A percentile compares a stretch with the other conserved stretches of the same genome.
phyloP scores from a whole-genome alignment of 495 filamentous ascomycete genomes.

The Apodospora peruviana region DNA sequence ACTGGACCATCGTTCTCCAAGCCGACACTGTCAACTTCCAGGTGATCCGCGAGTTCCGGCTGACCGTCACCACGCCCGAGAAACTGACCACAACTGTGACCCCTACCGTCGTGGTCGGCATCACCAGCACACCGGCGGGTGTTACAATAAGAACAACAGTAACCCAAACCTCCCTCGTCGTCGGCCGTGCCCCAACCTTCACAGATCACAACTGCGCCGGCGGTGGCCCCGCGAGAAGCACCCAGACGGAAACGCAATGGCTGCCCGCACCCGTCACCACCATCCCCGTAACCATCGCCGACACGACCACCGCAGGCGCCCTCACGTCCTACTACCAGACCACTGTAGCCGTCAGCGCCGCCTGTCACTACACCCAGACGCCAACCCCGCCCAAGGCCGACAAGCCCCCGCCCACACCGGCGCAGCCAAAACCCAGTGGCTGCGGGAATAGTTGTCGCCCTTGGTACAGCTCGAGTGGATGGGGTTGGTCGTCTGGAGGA shows the following conservation, averaged over 20 bases:
- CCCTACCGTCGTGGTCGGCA: conserved; percentile 19
- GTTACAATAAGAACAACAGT: conserved; percentile 11
- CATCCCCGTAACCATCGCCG: conserved; percentile 2
- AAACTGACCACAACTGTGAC: conserved; percentile 11
- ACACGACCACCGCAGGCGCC: conserved; percentile 6
- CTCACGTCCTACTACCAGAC: conserved; percentile 13
- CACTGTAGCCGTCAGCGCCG: conserved; percentile 9
- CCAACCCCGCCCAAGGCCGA: conserved; percentile 2
- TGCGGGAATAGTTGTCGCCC: conserved; percentile 18
- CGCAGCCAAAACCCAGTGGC: conserved; percentile 9
- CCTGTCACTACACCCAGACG: conserved; percentile 11
- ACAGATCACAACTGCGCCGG: conserved; percentile 4
- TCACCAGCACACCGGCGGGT: conserved; percentile 7
- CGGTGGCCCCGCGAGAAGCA: background rate
- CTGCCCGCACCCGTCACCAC: conserved; percentile 5
- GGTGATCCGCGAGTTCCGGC: conserved; percentile 15
- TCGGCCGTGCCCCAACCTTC: conserved; percentile 5
- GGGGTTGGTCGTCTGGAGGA: conserved; percentile 12
- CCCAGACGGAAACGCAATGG: conserved; percentile 8
- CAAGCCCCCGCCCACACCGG: conserved; percentile 8
- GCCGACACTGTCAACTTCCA: conserved; percentile 20
- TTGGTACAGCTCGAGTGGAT: conserved; percentile 13
- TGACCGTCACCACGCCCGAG: conserved; percentile 13
- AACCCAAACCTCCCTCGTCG: conserved; percentile 6
- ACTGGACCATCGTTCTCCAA: conserved; percentile 23